Conservation (phyloP, 345 rosid genomes). For the sweet orange (Citrus sinensis) region DNA sequence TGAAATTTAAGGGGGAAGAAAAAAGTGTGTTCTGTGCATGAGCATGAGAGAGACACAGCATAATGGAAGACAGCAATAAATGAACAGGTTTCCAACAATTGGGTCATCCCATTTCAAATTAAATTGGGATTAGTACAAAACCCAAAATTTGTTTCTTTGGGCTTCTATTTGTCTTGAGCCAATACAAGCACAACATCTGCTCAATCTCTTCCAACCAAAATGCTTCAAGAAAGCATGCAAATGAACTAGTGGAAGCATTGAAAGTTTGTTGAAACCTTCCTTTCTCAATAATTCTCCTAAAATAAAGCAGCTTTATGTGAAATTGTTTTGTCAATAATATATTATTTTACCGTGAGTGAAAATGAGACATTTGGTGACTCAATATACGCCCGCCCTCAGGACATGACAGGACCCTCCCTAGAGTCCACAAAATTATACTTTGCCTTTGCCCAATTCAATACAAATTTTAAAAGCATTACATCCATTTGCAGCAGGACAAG, state of each 20-base stretch:
- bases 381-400: neutral
- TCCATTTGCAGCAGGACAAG: slow-evolving; percentile 16
- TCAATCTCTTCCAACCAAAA: neutral
- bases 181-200: slow-evolving; percentile 10
- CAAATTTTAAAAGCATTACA: slow-evolving; percentile 3
- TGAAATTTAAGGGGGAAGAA: neutral
- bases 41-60: neutral
- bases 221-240: slow-evolving; percentile 2
- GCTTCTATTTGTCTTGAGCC: neutral
- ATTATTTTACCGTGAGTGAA: too few relatives aligned
- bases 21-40: neutral
- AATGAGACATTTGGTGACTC: slow-evolving; percentile 2
- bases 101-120: neutral
- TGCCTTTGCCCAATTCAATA: neutral
- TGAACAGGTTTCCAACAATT: neutral
- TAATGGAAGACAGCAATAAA: neutral
- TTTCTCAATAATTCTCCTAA: slow-evolving; percentile 20
- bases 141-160: neutral
- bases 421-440: neutral
- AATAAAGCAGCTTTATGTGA: slow-evolving; percentile 12
- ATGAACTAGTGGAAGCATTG: slow-evolving; percentile 11
- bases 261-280: neutral
- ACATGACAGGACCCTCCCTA: neutral
- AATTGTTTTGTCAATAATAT: neutral
- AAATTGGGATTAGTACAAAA: neutral